Evolutionary conservation across 2,329 filamentous ascomycete genomes (phyloP).

Genomic region (Pseudogymnoascus sp.): DNA sequence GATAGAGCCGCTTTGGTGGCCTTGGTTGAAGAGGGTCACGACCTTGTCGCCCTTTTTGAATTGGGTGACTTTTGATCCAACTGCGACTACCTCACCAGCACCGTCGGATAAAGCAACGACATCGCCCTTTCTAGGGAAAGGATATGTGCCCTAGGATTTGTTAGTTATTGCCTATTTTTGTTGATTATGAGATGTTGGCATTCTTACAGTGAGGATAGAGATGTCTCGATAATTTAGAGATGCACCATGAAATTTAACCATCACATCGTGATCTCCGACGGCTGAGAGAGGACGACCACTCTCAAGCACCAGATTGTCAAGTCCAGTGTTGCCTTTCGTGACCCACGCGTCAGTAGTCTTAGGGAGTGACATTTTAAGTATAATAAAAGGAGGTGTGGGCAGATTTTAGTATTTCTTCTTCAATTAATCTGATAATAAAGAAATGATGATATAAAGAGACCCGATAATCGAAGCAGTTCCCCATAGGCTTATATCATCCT

Average conservation of each 20-base stretch:
- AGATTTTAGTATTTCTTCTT: background rate
- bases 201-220: slow-evolving; percentile 22
- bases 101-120: slow-evolving; percentile 32
- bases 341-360: slow-evolving; percentile 35
- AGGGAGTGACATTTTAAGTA: slow-evolving; percentile 15
- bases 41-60: slow-evolving; percentile 50
- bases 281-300: slow-evolving; percentile 28
- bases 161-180: background rate
- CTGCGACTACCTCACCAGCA: slow-evolving; percentile 38
- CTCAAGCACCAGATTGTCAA: slow-evolving; percentile 39
- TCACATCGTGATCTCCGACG: slow-evolving; percentile 44
- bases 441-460: background rate
- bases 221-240: slow-evolving; percentile 34
- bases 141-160: slow-evolving; percentile 18
- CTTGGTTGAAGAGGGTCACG: slow-evolving; percentile 49
- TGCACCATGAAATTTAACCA: slow-evolving; percentile 39
- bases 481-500: background rate
- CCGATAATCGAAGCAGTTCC: background rate
- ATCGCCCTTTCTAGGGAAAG: slow-evolving; percentile 17
- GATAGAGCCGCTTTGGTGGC: slow-evolving; percentile 27
- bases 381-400: background rate
- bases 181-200: too few species aligned
- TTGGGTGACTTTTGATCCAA: slow-evolving; percentile 48
- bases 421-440: background rate
- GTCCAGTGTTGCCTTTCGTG: slow-evolving; percentile 39